phyloP scores from a whole-genome alignment of 345 rosid genomes.

The Salix dunnii region DNA sequence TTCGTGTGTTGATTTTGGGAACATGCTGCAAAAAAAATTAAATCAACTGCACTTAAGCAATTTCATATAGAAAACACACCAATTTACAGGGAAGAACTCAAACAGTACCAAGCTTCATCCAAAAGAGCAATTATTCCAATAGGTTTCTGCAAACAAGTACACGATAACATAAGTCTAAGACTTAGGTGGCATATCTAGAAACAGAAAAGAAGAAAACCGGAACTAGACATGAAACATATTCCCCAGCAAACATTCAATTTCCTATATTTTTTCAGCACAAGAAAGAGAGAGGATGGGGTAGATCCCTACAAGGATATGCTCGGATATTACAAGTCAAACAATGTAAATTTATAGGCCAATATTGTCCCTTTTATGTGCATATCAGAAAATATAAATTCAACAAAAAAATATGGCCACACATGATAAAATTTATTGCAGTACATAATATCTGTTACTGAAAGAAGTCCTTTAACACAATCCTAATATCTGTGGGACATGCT shows the following conservation, averaged over 20 bases:
- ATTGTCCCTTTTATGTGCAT: not conserved
- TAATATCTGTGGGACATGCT: not conserved
- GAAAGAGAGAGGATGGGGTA: too few species aligned
- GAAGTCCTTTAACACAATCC: not conserved
- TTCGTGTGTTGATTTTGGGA: slow-evolving; percentile 88
- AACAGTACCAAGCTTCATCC: slow-evolving; percentile 97
- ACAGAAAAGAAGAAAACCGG: slow-evolving; percentile 2
- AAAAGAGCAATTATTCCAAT: slow-evolving; percentile 90
- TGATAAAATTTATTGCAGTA: not conserved
- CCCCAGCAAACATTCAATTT: not conserved
- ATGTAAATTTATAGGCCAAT: not conserved
- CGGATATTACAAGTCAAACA: not conserved
- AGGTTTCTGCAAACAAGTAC: slow-evolving; percentile 73
- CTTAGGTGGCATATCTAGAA: slow-evolving; percentile 10
- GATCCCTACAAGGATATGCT: not conserved
- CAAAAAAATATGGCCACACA: not conserved
- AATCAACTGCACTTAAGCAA: slow-evolving; percentile 38
- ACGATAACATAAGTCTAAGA: slow-evolving; percentile 14
- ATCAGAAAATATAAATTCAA: not conserved
- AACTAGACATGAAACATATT: not conserved
- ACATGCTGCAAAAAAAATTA: slow-evolving; percentile 70
- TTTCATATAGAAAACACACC: slow-evolving; percentile 27
- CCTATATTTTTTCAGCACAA: too few species aligned
- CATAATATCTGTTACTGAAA: not conserved
- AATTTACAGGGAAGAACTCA: slow-evolving; percentile 30